Conservation (phyloP, 768 basidiomycete genomes). For the Agrocybe praecox region DNA sequence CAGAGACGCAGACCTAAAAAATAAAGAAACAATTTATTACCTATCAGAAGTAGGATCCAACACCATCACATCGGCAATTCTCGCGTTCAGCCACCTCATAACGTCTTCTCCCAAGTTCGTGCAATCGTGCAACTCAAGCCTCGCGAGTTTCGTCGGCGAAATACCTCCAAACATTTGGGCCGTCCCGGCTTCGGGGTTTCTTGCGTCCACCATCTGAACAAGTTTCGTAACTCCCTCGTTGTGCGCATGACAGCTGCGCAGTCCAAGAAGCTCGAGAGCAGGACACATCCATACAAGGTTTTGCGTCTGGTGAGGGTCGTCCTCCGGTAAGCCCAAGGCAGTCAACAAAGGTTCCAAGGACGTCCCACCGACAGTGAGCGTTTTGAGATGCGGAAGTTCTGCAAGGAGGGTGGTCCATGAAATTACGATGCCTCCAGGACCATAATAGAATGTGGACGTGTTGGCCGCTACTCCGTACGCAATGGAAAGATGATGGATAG, state of each 20-base stretch:
- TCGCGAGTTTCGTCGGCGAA: slow-evolving; percentile 53
- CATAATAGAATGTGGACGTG: slow-evolving; percentile 56
- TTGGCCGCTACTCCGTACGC: slow-evolving; percentile 45
- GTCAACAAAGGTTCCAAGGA: slow-evolving; percentile 65
- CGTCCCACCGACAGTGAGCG: slow-evolving; percentile 65
- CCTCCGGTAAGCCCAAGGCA: slow-evolving; percentile 61
- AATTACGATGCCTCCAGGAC: slow-evolving; percentile 56
- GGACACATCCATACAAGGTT: slow-evolving; percentile 63
- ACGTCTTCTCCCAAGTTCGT: slow-evolving; percentile 69
- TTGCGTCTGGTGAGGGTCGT: slow-evolving; percentile 40
- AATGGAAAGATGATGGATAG: slow-evolving; percentile 61
- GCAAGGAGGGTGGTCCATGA: slow-evolving; percentile 65
- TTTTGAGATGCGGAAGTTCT: slow-evolving; percentile 59
- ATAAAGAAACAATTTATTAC: slow-evolving; percentile 25
- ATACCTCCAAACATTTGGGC: slow-evolving; percentile 41
- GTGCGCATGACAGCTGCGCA: slow-evolving; percentile 68
- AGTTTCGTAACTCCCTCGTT: slow-evolving; percentile 67
- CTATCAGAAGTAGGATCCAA: slow-evolving; percentile 59
- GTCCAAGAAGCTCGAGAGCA: slow-evolving; percentile 54
- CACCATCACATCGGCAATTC: slow-evolving; percentile 65
- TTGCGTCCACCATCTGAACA: slow-evolving; percentile 69
- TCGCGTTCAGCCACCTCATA: slow-evolving; percentile 62
- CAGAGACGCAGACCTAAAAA: neutral
- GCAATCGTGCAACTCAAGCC: slow-evolving; percentile 71
- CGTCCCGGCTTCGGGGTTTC: slow-evolving; percentile 57